A percentile compares a stretch with the other conserved stretches of the same genome.
Evolutionary conservation across 1,139 yeast genomes (phyloP).

Genomic region (Candida neerlandica): DNA sequence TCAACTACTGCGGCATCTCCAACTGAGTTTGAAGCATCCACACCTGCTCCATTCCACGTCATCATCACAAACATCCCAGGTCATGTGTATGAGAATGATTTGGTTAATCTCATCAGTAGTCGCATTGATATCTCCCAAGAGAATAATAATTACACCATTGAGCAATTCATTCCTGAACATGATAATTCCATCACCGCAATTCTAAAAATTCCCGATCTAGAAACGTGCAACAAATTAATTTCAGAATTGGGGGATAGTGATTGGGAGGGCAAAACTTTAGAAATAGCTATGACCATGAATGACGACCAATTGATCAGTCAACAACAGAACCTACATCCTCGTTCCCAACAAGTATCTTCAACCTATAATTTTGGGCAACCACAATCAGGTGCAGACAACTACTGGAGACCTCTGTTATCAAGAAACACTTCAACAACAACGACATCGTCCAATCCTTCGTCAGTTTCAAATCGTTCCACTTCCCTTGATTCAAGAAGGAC

Average conservation of each 20-base stretch:
- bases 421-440: background rate
- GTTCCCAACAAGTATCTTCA: background rate
- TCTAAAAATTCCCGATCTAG: slow-evolving; percentile 3
- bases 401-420: background rate
- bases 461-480: background rate
- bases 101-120: background rate
- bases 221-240: slow-evolving; percentile 1
- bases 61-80: slow-evolving; percentile 4
- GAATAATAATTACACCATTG: background rate
- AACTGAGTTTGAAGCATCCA: background rate
- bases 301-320: background rate
- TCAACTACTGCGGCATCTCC: slow-evolving; percentile 6
- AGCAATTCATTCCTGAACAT: background rate
- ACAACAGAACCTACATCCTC: background rate
- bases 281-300: background rate
- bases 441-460: background rate
- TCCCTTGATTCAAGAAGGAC: slow-evolving; percentile 11
- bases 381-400: background rate
- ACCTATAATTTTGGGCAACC: background rate
- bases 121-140: background rate
- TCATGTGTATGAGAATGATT: background rate
- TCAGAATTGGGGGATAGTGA: background rate
- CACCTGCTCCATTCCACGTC: background rate
- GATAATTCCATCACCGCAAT: background rate
- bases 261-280: slow-evolving; percentile 1